These are phyloP conservation scores for Corrigiola litoralis DNA, from an alignment of 179 eudicot genomes.

Conservation along the genomic window DNA sequence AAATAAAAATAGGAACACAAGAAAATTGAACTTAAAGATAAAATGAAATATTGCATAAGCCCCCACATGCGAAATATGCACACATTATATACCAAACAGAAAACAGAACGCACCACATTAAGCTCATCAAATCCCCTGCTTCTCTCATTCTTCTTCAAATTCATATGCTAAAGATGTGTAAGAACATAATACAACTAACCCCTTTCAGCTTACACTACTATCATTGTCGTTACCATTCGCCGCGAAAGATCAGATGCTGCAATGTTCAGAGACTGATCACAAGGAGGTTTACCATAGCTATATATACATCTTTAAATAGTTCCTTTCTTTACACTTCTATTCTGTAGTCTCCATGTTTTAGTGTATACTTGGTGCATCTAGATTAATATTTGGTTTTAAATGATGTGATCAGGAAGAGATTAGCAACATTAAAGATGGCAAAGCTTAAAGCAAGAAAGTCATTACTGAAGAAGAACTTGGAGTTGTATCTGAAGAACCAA, in stretches of 20 bases:
- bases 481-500: constrained; percentile 62
- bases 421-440: constrained; percentile 1
- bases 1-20: background rate
- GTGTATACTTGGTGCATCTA: background rate
- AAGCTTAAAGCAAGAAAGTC: constrained; percentile 22
- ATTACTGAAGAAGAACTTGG: constrained; percentile 54
- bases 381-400: background rate
- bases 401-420: constrained; percentile 21
- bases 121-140: background rate
- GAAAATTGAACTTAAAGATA: no score
- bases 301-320: background rate
- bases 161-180: constrained; percentile 9
- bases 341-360: no score
- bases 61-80: no score
- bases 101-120: background rate
- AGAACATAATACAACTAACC: background rate
- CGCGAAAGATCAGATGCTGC: constrained; percentile 9
- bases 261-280: constrained; percentile 14
- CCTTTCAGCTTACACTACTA: background rate
- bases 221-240: background rate
- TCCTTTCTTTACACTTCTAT: no score
- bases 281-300: constrained; percentile 16
- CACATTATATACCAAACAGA: background rate
- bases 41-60: no score
- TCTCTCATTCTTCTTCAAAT: background rate